Percentiles rank a stretch among this genome's conserved stretches.
These are phyloP conservation scores for Diplotaxis tenuifolia DNA, from an alignment of 345 rosid species.

Conservation along the genomic window DNA sequence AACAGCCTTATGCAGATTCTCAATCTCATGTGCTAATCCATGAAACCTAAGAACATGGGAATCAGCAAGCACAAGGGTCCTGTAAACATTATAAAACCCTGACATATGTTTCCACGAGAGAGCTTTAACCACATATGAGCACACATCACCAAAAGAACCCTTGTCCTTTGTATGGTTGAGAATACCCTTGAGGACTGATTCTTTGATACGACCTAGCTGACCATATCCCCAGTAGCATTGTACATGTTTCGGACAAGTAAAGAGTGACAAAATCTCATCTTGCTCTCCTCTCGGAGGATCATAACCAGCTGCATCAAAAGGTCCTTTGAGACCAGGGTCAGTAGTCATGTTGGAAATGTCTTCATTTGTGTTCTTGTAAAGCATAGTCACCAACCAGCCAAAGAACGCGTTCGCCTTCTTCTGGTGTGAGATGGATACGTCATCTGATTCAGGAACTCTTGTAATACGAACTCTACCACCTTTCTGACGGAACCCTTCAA, in stretches of 20 bases:
- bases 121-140: neutral
- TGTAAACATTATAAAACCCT: neutral
- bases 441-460: neutral
- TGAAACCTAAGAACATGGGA: neutral
- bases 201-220: neutral
- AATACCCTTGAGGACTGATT: conserved; percentile 2
- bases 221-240: neutral
- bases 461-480: neutral
- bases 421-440: neutral
- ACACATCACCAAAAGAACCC: neutral
- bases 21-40: neutral
- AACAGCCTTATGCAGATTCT: neutral
- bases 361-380: neutral
- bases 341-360: neutral
- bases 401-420: neutral
- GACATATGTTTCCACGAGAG: neutral
- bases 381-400: neutral
- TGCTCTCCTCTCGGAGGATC: neutral
- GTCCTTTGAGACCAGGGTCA: neutral
- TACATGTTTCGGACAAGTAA: neutral
- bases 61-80: neutral
- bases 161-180: neutral
- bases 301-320: neutral
- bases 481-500: neutral
- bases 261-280: neutral